These are phyloP conservation scores for Kentomonas sorsogonicus DNA, from an alignment of 208 protist species.

Conservation along the genomic window DNA sequence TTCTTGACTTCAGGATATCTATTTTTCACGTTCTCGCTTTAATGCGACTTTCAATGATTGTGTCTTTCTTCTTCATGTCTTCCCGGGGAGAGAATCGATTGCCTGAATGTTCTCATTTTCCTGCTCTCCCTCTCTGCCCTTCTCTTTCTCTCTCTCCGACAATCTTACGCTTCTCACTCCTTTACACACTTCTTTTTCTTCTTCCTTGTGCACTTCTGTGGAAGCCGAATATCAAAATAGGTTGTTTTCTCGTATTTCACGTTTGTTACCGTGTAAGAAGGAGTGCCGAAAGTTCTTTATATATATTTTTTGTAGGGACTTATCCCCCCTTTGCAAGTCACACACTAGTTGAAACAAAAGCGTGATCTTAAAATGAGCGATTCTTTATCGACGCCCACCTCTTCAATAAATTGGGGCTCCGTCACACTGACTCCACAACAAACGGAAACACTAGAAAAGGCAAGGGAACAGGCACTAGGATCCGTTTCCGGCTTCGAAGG, in stretches of 20 bases:
- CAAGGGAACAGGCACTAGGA: constrained; percentile 14
- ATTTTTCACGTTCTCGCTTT: too few relatives aligned
- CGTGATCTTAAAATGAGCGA: too few relatives aligned
- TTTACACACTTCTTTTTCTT: not conserved
- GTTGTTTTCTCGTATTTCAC: too few relatives aligned
- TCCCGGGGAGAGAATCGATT: too few relatives aligned
- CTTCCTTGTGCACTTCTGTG: not conserved
- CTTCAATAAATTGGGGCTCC: constrained; percentile 27
- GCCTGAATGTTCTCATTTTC: too few relatives aligned
- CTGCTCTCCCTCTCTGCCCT: not conserved
- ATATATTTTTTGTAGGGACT: not conserved
- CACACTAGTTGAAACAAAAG: not conserved
- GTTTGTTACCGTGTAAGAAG: too few relatives aligned
- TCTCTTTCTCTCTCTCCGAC: not conserved
- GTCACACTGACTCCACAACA: constrained; percentile 23
- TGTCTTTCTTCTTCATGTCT: too few relatives aligned
- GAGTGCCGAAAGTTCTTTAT: too few relatives aligned
- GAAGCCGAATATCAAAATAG: not conserved
- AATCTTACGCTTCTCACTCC: not conserved
- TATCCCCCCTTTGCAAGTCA: too few relatives aligned
- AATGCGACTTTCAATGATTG: too few relatives aligned
- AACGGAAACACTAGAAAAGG: constrained; percentile 17
- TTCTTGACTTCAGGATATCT: too few relatives aligned
- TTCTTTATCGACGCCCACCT: too few relatives aligned
- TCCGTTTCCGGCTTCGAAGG: constrained; percentile 67